Evolutionary conservation across 2,329 filamentous ascomycete genomes (phyloP).

Genomic region (Anisogramma anomala): DNA sequence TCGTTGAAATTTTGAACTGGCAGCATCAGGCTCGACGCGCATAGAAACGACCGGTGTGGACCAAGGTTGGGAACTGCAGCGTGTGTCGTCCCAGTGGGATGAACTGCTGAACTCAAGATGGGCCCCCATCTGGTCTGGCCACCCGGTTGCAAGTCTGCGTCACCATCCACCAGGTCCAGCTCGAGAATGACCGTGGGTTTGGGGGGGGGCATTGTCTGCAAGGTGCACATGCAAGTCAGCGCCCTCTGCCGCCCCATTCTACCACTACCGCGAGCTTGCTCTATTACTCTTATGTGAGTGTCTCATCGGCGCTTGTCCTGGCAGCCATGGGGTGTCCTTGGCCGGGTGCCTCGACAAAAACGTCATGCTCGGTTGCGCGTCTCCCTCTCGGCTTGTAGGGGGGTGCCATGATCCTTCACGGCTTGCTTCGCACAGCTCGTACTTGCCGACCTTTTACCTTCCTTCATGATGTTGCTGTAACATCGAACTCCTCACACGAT

Average conservation of each 20-base stretch:
- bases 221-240: not conserved
- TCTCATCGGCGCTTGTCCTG: not conserved
- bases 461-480: too few species aligned
- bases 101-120: conserved; percentile 1
- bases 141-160: not conserved
- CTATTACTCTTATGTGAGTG: too few species aligned
- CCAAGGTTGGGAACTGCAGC: too few species aligned
- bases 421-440: not conserved
- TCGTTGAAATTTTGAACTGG: too few species aligned
- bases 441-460: not conserved
- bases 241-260: too few species aligned
- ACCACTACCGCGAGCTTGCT: too few species aligned
- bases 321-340: conserved; percentile 9
- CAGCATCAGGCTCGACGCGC: too few species aligned
- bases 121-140: not conserved
- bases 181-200: not conserved
- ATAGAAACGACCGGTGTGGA: too few species aligned
- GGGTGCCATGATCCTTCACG: not conserved
- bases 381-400: not conserved
- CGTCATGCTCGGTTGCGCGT: conserved; percentile 9
- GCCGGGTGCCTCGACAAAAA: not conserved
- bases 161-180: not conserved
- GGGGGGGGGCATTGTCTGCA: conserved; percentile 1
- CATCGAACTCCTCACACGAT: too few species aligned
- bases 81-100: too few species aligned